These are phyloP conservation scores for Fusarium setosum DNA, from an alignment of 2,329 filamentous ascomycete species.

Conservation along the genomic window DNA sequence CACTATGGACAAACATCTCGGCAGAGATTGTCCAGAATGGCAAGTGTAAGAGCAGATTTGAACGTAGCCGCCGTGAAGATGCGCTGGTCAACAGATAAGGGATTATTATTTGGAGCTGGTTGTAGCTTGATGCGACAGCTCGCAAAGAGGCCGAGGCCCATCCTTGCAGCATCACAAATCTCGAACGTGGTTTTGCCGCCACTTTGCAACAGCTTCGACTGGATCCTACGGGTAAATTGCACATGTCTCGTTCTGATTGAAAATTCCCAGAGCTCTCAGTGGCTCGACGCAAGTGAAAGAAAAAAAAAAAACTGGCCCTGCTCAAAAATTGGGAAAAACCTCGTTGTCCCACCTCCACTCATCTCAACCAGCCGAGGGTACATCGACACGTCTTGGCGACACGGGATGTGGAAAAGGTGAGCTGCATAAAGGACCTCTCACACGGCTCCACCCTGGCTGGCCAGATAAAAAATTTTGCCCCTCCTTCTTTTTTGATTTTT, in stretches of 20 bases:
- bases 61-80: constrained; percentile 18
- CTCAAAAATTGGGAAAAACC: constrained; percentile 20
- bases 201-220: too few relatives aligned
- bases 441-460: constrained; percentile 35
- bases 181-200: constrained; percentile 7
- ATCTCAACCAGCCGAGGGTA: constrained; percentile 10
- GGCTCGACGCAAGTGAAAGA: constrained; percentile 16
- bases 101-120: constrained; percentile 9
- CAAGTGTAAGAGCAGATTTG: not conserved
- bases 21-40: not conserved
- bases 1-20: constrained; percentile 30
- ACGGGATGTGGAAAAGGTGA: constrained; percentile 33
- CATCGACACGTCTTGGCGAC: constrained; percentile 6
- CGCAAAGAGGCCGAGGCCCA: constrained; percentile 4
- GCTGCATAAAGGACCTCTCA: constrained; percentile 32
- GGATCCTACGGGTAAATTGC: constrained; percentile 1
- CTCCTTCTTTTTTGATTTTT: constrained; percentile 17
- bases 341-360: constrained; percentile 20
- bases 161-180: not conserved
- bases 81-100: constrained; percentile 10
- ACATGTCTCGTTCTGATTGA: constrained; percentile 10
- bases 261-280: constrained; percentile 22
- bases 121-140: constrained; percentile 8
- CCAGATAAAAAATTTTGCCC: constrained; percentile 22
- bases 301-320: constrained; percentile 1